phyloP scores from a whole-genome alignment of 2,329 filamentous ascomycete genomes.

The Escovopsis sp. region DNA sequence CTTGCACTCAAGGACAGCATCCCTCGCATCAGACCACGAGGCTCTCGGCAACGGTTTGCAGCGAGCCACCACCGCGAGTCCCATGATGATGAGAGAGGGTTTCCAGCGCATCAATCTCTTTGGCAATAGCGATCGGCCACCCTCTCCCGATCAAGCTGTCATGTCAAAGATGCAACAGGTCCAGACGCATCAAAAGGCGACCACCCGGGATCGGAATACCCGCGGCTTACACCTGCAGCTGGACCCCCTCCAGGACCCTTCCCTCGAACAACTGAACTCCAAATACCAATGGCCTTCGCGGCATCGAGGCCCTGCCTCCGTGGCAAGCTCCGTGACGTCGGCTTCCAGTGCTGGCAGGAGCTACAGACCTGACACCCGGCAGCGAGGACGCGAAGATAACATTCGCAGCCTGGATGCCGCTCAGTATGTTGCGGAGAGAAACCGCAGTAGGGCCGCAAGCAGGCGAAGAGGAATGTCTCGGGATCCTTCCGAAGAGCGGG shows the following conservation, averaged over 20 bases:
- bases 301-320: slow-evolving; percentile 39
- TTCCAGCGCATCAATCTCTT: slow-evolving; percentile 21
- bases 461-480: slow-evolving; percentile 37
- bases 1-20: slow-evolving; percentile 20
- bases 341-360: slow-evolving; percentile 36
- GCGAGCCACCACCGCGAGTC: slow-evolving; percentile 53
- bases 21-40: slow-evolving; percentile 28
- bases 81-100: slow-evolving; percentile 44
- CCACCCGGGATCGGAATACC: slow-evolving; percentile 67
- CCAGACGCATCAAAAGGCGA: slow-evolving; percentile 45
- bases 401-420: slow-evolving; percentile 76
- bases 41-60: slow-evolving; percentile 33
- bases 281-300: slow-evolving; percentile 42
- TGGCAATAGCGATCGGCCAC: slow-evolving; percentile 32
- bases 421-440: slow-evolving; percentile 42
- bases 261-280: slow-evolving; percentile 35
- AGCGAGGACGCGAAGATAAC: slow-evolving; percentile 71
- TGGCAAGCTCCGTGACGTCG: slow-evolving; percentile 43
- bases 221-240: slow-evolving; percentile 53
- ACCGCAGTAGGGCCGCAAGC: slow-evolving; percentile 41
- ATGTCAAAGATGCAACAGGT: slow-evolving; percentile 46
- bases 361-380: slow-evolving; percentile 36
- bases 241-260: slow-evolving; percentile 37
- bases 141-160: slow-evolving; percentile 47
- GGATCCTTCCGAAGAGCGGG: slow-evolving; percentile 55